A percentile compares a stretch with the other conserved stretches of the same genome.
These are phyloP conservation scores for Pichia heedii DNA, from an alignment of 805 yeast species.

Conservation along the genomic window DNA sequence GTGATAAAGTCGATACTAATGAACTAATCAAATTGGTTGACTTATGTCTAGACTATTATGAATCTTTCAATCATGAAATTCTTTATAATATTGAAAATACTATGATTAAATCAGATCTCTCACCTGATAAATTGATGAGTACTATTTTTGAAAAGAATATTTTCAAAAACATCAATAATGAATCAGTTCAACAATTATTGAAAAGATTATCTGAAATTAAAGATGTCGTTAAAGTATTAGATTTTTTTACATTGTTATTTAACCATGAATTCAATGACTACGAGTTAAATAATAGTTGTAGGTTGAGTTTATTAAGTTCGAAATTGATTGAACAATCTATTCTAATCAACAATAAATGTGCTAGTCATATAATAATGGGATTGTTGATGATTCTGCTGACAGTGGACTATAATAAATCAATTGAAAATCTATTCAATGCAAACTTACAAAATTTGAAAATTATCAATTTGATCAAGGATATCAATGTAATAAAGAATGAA, in stretches of 20 bases:
- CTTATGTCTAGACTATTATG: conserved; percentile 6
- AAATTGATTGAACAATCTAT: conserved; percentile 16
- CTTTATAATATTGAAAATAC: conserved; percentile 27
- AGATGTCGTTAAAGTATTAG: conserved; percentile 25
- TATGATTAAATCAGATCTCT: conserved; percentile 27
- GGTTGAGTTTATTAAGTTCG: conserved; percentile 20
- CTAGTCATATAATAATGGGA: conserved; percentile 18
- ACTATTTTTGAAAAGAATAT: conserved; percentile 34
- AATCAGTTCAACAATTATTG: conserved; percentile 31
- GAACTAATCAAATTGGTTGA: conserved; percentile 3
- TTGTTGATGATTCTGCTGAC: conserved; percentile 23
- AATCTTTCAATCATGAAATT: conserved; percentile 31
- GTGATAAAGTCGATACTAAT: conserved; percentile 6
- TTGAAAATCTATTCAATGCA: conserved; percentile 16
- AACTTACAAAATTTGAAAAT: conserved; percentile 12
- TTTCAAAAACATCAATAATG: conserved; percentile 32
- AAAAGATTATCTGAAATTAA: conserved; percentile 14
- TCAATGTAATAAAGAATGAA: background rate
- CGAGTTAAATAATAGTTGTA: conserved; percentile 14
- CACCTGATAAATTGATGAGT: conserved; percentile 30
- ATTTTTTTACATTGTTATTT: conserved; percentile 27
- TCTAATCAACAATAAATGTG: conserved; percentile 12
- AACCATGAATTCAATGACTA: conserved; percentile 16
- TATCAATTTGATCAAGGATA: conserved; percentile 3
- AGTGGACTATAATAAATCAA: conserved; percentile 25